Conservation (phyloP, 306 rosid species). For the Heteromeles arbutifolia region DNA sequence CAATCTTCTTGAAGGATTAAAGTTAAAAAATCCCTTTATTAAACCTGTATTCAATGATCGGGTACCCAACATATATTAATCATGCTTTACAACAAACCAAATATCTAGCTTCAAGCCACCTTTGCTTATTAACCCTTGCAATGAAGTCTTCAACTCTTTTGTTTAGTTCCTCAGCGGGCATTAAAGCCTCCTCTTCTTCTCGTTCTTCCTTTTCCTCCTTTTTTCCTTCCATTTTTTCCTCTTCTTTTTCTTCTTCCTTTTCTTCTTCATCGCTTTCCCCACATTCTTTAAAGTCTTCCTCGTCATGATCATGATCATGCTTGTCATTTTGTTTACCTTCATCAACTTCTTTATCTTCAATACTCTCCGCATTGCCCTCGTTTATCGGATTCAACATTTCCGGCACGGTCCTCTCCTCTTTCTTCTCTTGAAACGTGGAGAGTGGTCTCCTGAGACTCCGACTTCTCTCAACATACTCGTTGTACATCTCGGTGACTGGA, state of each 20-base stretch:
- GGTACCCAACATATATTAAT: background rate
- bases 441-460: constrained; percentile 3
- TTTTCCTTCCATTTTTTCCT: background rate
- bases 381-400: background rate
- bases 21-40: no score
- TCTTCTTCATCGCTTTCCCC: background rate
- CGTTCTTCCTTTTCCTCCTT: background rate
- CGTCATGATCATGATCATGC: background rate
- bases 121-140: constrained; percentile 44
- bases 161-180: constrained; percentile 36
- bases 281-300: constrained; percentile 3
- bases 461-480: constrained; percentile 22
- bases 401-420: constrained; percentile 4
- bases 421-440: constrained; percentile 1
- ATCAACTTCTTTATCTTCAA: constrained; percentile 9
- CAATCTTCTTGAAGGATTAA: no score
- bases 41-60: background rate
- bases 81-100: background rate
- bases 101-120: constrained; percentile 32
- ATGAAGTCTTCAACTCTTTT: constrained; percentile 40
- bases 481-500: constrained; percentile 10
- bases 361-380: background rate
- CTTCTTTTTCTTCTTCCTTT: background rate
- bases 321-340: background rate
- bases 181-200: constrained; percentile 11